These are phyloP conservation scores for Fraxinus paxiana DNA, from an alignment of 305 asterid species.

Conservation along the genomic window DNA sequence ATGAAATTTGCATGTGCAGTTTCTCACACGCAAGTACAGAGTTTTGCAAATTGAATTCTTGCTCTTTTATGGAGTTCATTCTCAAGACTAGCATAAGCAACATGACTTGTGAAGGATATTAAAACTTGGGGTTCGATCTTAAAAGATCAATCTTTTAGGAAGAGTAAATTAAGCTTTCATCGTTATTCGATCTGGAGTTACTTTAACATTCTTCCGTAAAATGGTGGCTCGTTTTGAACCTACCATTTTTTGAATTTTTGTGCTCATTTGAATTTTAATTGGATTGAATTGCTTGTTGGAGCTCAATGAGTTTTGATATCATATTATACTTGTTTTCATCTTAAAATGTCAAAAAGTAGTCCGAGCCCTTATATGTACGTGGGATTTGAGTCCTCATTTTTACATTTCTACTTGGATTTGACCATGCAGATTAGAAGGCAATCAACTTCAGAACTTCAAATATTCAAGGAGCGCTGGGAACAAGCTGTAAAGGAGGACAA, in stretches of 20 bases:
- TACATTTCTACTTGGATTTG: not conserved
- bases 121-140: not conserved
- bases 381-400: not conserved
- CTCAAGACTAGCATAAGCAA: not conserved
- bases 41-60: not conserved
- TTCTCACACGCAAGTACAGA: not conserved
- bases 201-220: not conserved
- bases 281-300: not conserved
- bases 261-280: not conserved
- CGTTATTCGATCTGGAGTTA: not conserved
- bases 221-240: not conserved
- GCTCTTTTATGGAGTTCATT: not conserved
- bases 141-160: not conserved
- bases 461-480: conserved; percentile 78
- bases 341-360: not conserved
- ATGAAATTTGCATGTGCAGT: not conserved
- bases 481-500: conserved; percentile 60
- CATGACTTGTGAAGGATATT: not conserved
- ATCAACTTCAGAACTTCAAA: conserved; percentile 58
- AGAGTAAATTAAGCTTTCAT: not conserved
- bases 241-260: not conserved
- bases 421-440: conserved; percentile 67
- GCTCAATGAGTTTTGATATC: too few species aligned
- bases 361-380: not conserved
- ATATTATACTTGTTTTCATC: not conserved